These are phyloP conservation scores for Plenodomus tracheiphilus DNA, from an alignment of 2,329 filamentous ascomycete species.

Conservation along the genomic window DNA sequence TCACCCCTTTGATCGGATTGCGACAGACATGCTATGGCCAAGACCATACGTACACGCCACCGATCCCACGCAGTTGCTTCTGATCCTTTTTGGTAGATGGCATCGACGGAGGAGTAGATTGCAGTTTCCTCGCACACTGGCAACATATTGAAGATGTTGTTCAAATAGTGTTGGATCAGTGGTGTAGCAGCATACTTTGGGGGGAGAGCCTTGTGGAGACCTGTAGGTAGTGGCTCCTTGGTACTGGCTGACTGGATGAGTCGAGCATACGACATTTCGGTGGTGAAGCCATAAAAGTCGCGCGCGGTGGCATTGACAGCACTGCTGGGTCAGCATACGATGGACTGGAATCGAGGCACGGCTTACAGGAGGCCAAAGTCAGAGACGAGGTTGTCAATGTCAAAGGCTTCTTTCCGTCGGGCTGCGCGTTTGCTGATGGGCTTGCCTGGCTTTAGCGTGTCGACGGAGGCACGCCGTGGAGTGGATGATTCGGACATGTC, in stretches of 20 bases:
- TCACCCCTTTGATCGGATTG: conserved; percentile 70
- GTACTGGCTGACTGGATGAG: conserved; percentile 82
- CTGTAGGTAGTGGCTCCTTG: conserved; percentile 70
- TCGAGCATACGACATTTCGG: conserved; percentile 89
- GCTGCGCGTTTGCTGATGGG: conserved; percentile 47
- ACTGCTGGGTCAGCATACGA: conserved; percentile 39
- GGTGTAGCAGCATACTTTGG: conserved; percentile 68
- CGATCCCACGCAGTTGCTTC: conserved; percentile 69
- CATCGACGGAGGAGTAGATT: conserved; percentile 77
- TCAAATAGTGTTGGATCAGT: conserved; percentile 81
- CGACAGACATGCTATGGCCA: conserved; percentile 78
- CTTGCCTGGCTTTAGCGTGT: conserved; percentile 37
- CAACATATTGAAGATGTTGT: conserved; percentile 76
- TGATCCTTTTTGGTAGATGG: conserved; percentile 72
- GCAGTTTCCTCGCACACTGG: conserved; percentile 82
- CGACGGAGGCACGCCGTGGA: conserved; percentile 53
- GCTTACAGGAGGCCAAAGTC: conserved; percentile 88
- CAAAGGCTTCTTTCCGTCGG: conserved; percentile 70
- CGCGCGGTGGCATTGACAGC: conserved; percentile 92
- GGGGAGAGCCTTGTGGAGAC: conserved; percentile 65
- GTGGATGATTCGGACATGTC: conserved; percentile 57
- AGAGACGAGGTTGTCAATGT: conserved; percentile 89
- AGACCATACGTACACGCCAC: conserved; percentile 86
- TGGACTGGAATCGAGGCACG: background rate
- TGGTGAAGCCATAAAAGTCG: conserved; percentile 87